Evolutionary conservation across 148 eudicot species (phyloP).

Genomic region (Polygonum aviculare): DNA sequence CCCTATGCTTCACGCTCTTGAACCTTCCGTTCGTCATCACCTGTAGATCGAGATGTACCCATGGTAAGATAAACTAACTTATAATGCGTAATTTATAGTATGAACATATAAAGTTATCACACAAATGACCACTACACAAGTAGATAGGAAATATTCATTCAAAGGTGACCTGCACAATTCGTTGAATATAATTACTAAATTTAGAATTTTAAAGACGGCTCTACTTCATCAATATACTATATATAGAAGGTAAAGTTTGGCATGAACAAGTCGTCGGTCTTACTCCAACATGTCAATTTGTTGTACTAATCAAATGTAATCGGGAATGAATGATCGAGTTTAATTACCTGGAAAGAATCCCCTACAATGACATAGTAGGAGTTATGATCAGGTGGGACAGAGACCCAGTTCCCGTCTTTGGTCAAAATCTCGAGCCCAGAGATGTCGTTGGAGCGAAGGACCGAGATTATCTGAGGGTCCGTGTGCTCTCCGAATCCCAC

Average conservation of each 20-base stretch:
- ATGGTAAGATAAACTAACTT: too few relatives aligned
- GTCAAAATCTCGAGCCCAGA: constrained; percentile 37
- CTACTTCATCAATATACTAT: not conserved
- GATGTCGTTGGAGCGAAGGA: constrained; percentile 45
- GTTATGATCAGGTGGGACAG: constrained; percentile 33
- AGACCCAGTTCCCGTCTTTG: constrained; percentile 38
- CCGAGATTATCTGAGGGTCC: constrained; percentile 65
- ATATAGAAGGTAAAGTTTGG: not conserved
- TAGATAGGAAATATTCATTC: not conserved
- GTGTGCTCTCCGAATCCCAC: constrained; percentile 76
- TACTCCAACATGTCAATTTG: not conserved
- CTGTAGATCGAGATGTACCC: constrained; percentile 18
- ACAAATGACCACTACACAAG: too few relatives aligned
- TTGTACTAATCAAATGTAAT: too few relatives aligned
- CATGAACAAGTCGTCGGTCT: too few relatives aligned
- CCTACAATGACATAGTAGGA: constrained; percentile 49
- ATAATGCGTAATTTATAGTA: too few relatives aligned
- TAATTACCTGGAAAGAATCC: constrained; percentile 20
- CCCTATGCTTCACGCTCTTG: constrained; percentile 67
- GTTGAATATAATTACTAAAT: not conserved
- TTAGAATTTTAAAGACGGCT: not conserved
- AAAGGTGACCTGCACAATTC: not conserved
- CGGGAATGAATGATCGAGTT: too few relatives aligned
- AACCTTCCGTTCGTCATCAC: constrained; percentile 80
- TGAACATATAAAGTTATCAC: too few relatives aligned